Conservation (phyloP, 257 asterid genomes). For the Ilex aquifolium region DNA sequence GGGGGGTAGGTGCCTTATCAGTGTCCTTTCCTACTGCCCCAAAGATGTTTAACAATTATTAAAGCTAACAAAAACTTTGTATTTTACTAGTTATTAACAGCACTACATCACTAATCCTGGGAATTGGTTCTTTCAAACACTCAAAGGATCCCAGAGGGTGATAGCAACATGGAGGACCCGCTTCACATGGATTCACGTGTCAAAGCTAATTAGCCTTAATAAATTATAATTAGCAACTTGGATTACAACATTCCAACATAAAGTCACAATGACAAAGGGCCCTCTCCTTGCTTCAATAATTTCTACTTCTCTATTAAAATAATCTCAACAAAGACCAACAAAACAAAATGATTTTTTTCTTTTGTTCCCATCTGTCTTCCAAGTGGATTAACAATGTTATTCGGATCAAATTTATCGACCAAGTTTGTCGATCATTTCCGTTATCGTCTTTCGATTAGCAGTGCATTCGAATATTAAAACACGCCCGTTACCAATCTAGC, state of each 20-base stretch:
- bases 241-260: conserved; percentile 24
- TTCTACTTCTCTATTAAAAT: conserved; percentile 13
- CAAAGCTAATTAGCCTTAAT: conserved; percentile 21
- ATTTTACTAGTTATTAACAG: not conserved
- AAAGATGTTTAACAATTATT: not conserved
- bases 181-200: conserved; percentile 70
- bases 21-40: no score
- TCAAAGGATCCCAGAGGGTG: not conserved
- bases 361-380: conserved; percentile 20
- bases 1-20: no score
- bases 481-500: no score
- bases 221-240: conserved; percentile 24
- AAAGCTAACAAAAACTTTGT: not conserved
- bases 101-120: not conserved
- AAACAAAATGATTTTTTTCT: conserved; percentile 25
- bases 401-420: no score
- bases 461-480: no score
- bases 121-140: not conserved
- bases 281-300: conserved; percentile 38
- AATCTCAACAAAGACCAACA: conserved; percentile 9
- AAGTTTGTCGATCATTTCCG: no score
- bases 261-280: conserved; percentile 37
- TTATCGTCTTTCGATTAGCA: no score
- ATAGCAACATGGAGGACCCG: conserved; percentile 43
- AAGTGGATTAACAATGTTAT: no score